Evolutionary conservation across 306 rosid species (phyloP), one percentile per base, ranked within the genome.

Genomic region (Mimosa pudica): DNA sequence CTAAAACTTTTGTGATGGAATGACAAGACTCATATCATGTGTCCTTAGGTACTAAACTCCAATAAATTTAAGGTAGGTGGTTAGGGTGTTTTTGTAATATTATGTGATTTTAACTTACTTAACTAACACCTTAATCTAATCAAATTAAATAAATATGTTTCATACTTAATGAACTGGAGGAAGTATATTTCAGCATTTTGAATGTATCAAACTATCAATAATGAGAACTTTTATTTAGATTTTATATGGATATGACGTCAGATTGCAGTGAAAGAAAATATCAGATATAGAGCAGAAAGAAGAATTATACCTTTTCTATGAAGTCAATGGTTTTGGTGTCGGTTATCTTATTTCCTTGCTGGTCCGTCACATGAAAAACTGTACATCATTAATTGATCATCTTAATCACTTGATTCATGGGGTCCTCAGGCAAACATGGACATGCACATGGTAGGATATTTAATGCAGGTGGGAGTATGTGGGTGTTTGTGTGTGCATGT

Each of bases 351-450:
- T 85, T 85, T 75, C 97, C 97, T 82, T 89, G 94, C 68, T 92
- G 97, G 85, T 92, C 97, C 42, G 97, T 92, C 77, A 89, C 97
- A 81, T 89, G 94, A 82, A 92, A 92, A 20, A 92, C 97, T 92
- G 90, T 81, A 47, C 14, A 74, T 80, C 78, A 84, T 63, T 70
- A 69, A 57, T 63, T 20, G 49, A 87, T 60, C 73, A 72, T 57
- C 75, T 86, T 73, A 86, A n/a, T 20, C 30, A 60, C 52, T 82
- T 70, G 62, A 70, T 57, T 49, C 41, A 75, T 36, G 6, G 55
- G 47, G 8, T 32, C 41, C 52, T 60, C 30, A 13, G 73, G n/a
- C 30, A 51, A 33, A 24, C 41, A 44, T 61, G 33, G 24, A 57
- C 24, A 41, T 58, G 63, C 52, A 52, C 30, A 33, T 70, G 68